A percentile compares a stretch with the other conserved stretches of the same genome.
Evolutionary conservation across 768 basidiomycete genomes (phyloP).

Genomic region (Chalciporus pseudorubinellus): DNA sequence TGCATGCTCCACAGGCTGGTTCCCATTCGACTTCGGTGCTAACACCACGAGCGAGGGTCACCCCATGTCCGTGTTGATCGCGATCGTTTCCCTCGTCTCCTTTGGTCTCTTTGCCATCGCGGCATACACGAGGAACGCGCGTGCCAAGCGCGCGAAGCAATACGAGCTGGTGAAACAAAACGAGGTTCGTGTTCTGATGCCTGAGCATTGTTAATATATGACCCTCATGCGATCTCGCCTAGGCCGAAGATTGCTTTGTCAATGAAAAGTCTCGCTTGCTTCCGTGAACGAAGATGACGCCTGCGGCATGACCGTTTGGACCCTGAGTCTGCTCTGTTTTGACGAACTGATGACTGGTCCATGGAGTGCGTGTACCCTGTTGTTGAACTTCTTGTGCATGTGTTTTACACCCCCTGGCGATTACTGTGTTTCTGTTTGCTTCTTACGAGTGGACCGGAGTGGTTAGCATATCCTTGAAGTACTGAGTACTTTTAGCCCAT

Average conservation of each 20-base stretch:
- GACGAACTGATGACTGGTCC: background rate
- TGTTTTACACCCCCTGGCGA: background rate
- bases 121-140: constrained; percentile 11
- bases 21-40: constrained; percentile 16
- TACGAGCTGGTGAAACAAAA: background rate
- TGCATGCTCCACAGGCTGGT: constrained; percentile 35
- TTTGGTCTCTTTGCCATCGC: constrained; percentile 13
- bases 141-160: constrained; percentile 10
- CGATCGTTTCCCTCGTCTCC: constrained; percentile 7
- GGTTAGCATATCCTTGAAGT: background rate
- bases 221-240: background rate
- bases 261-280: constrained; percentile 27
- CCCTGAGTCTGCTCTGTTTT: background rate
- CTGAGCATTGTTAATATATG: background rate
- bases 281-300: constrained; percentile 13
- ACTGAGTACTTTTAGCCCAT: background rate
- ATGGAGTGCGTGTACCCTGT: background rate
- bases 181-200: constrained; percentile 8
- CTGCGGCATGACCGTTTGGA: too few species aligned
- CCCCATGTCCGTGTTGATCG: background rate
- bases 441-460: too few species aligned
- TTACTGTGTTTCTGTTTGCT: background rate
- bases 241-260: constrained; percentile 7
- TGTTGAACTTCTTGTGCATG: background rate
- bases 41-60: background rate